A percentile compares a stretch with the other conserved stretches of the same genome.
phyloP scores from a whole-genome alignment of 148 eudicot species.

The Rhododendron molle region DNA sequence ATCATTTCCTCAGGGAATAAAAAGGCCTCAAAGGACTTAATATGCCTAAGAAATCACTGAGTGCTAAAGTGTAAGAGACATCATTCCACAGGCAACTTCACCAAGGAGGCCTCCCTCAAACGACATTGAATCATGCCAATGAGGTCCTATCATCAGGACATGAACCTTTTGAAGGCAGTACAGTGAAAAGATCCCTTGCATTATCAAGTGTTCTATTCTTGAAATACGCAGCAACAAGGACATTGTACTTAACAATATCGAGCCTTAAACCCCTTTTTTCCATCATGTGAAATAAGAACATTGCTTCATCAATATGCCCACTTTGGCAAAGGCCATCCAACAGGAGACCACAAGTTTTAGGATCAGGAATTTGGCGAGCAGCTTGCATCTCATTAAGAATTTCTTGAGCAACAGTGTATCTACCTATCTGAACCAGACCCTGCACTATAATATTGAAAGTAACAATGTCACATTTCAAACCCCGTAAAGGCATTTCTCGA shows the following conservation, averaged over 20 bases:
- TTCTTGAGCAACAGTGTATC: background rate
- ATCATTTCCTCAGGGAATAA: constrained; percentile 1
- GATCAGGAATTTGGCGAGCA: background rate
- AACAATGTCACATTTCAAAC: background rate
- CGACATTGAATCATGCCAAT: background rate
- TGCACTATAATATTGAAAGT: background rate
- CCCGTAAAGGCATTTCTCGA: background rate
- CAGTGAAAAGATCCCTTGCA: background rate
- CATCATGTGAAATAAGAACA: background rate
- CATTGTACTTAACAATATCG: background rate
- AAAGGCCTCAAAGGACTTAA: background rate
- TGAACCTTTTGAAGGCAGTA: background rate
- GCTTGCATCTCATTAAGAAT: constrained; percentile 2
- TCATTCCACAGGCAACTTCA: background rate
- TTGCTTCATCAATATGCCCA: background rate
- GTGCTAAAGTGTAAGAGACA: background rate
- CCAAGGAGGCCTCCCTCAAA: background rate
- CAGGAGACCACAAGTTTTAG: background rate
- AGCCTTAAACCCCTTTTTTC: background rate
- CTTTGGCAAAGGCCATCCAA: background rate
- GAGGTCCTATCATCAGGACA: background rate
- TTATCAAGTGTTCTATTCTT: background rate
- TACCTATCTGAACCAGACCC: background rate
- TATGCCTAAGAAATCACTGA: background rate
- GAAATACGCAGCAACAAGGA: background rate